Evolutionary conservation across 2,329 filamentous ascomycete genomes (phyloP).

Genomic region (Fusarium napiforme): DNA sequence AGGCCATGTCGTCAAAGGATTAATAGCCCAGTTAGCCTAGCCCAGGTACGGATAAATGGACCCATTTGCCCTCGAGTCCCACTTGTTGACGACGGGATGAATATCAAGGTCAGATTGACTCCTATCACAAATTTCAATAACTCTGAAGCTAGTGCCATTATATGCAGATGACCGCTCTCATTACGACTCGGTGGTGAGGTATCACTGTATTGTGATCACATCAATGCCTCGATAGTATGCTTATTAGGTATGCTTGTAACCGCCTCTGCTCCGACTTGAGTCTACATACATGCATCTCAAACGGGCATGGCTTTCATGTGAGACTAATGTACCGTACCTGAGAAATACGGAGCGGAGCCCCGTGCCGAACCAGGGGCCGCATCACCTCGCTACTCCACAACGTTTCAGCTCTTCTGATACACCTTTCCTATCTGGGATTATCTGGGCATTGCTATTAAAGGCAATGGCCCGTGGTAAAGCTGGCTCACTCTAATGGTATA

Average conservation of each 20-base stretch:
- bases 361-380: conserved; percentile 15
- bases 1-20: conserved; percentile 7
- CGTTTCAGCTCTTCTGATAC: conserved; percentile 35
- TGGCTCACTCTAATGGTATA: neutral
- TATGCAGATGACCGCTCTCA: neutral
- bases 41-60: neutral
- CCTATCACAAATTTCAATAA: conserved; percentile 4
- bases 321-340: conserved; percentile 29
- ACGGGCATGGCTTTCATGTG: conserved; percentile 17
- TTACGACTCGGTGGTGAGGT: neutral
- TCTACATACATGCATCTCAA: conserved; percentile 7
- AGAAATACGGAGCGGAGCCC: conserved; percentile 29
- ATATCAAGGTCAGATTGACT: conserved; percentile 8
- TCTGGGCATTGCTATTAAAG: neutral
- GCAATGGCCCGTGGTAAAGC: neutral
- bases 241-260: neutral
- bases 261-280: neutral
- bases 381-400: conserved; percentile 30
- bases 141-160: neutral
- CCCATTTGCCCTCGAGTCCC: conserved; percentile 1
- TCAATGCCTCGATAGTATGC: neutral
- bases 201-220: neutral
- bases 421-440: conserved; percentile 33
- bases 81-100: neutral
- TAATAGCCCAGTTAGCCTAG: no score